Evolutionary conservation across 305 asterid genomes (phyloP).

Genomic region (Lippia alba): DNA sequence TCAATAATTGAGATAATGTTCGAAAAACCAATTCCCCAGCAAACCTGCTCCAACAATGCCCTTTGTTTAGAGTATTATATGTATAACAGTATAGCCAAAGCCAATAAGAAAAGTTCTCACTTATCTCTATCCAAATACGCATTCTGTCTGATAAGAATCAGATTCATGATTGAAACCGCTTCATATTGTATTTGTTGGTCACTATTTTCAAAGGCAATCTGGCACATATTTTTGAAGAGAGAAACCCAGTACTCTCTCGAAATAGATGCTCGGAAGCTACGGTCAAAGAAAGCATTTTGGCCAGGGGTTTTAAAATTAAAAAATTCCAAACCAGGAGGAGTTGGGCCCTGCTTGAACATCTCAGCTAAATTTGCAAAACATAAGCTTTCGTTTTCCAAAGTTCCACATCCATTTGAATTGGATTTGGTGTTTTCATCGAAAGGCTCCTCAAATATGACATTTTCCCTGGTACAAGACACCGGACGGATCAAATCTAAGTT

Average conservation of each 20-base stretch:
- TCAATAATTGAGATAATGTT: conserved; percentile 62
- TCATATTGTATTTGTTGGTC: conserved; percentile 61
- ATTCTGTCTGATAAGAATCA: conserved; percentile 73
- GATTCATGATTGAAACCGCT: conserved; percentile 79
- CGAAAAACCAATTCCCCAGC: conserved; percentile 59
- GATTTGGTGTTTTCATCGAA: conserved; percentile 34
- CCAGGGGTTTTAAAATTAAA: conserved; percentile 37
- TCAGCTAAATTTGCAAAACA: conserved; percentile 39
- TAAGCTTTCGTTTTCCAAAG: conserved; percentile 44
- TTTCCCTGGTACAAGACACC: conserved; percentile 74
- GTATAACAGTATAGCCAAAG: conserved; percentile 22
- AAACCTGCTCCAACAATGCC: conserved; percentile 56
- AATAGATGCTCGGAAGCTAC: conserved; percentile 43
- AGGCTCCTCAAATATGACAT: conserved; percentile 57
- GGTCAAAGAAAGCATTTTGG: conserved; percentile 35
- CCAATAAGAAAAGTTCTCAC: conserved; percentile 54
- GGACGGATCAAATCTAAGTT: conserved; percentile 56
- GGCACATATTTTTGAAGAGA: conserved; percentile 66
- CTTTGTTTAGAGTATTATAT: conserved; percentile 28
- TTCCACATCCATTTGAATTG: conserved; percentile 43
- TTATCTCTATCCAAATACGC: conserved; percentile 80
- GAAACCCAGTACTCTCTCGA: conserved; percentile 59
- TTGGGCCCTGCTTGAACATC: conserved; percentile 44
- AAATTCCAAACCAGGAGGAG: conserved; percentile 37
- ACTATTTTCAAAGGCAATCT: conserved; percentile 47